A percentile compares a stretch with the other conserved stretches of the same genome.
Evolutionary conservation across 1,284 basidiomycete genomes (phyloP).

Genomic region (Sphaerobolus stellatus): DNA sequence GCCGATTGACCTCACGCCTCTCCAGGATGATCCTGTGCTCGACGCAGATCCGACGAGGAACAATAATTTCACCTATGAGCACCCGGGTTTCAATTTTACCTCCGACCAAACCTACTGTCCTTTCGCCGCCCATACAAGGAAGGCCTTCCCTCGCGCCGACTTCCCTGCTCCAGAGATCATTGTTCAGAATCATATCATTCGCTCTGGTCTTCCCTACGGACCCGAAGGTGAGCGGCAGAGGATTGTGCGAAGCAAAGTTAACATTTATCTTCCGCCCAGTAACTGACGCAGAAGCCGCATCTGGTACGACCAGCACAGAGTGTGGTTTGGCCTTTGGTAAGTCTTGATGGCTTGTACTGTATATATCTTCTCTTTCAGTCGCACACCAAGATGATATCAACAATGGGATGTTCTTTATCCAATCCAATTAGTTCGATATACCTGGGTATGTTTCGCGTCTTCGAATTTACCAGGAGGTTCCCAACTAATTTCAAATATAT

Average conservation of each 20-base stretch:
- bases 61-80: slow-evolving; percentile 38
- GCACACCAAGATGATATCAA: slow-evolving; percentile 48
- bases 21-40: slow-evolving; percentile 40
- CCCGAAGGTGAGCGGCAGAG: slow-evolving; percentile 31
- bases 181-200: slow-evolving; percentile 34
- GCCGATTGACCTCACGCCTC: slow-evolving; percentile 44
- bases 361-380: slow-evolving; percentile 34
- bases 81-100: slow-evolving; percentile 37
- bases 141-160: slow-evolving; percentile 52
- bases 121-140: slow-evolving; percentile 56
- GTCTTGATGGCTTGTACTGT: too few species aligned
- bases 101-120: slow-evolving; percentile 47
- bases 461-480: too few species aligned
- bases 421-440: slow-evolving; percentile 37
- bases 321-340: slow-evolving; percentile 47
- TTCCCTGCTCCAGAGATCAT: slow-evolving; percentile 22
- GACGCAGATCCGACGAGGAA: slow-evolving; percentile 38
- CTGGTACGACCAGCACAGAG: slow-evolving; percentile 36
- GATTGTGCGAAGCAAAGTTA: too few species aligned
- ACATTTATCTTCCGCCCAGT: too few species aligned
- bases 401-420: slow-evolving; percentile 50
- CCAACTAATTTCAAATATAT: too few species aligned
- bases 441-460: slow-evolving; percentile 2
- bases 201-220: slow-evolving; percentile 48
- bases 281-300: slow-evolving; percentile 33